These are phyloP conservation scores for Guyanaporus albipodus DNA, from an alignment of 768 basidiomycete species.

Conservation along the genomic window DNA sequence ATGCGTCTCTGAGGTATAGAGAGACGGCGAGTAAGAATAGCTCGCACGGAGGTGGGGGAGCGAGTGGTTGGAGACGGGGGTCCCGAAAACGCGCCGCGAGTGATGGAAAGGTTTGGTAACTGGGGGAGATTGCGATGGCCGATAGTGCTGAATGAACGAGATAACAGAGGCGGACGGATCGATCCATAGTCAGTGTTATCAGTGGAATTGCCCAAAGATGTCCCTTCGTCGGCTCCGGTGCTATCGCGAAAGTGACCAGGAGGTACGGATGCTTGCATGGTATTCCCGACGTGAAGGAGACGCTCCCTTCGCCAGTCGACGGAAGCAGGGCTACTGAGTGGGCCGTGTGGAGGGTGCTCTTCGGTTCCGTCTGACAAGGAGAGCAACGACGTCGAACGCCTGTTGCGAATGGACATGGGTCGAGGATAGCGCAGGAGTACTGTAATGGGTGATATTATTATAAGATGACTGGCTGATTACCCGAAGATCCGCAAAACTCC, in stretches of 20 bases:
- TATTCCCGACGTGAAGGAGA: slow-evolving; percentile 49
- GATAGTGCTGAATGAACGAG: slow-evolving; percentile 27
- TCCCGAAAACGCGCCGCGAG: slow-evolving; percentile 34
- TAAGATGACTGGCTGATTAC: too few relatives aligned
- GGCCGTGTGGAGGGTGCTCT: slow-evolving; percentile 28
- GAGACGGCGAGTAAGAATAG: slow-evolving; percentile 36
- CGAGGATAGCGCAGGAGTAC: too few relatives aligned
- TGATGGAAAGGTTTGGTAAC: slow-evolving; percentile 31
- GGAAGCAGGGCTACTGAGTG: slow-evolving; percentile 47
- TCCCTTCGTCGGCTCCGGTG: slow-evolving; percentile 29
- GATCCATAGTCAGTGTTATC: slow-evolving; percentile 54
- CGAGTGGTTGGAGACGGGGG: slow-evolving; percentile 33
- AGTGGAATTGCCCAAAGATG: slow-evolving; percentile 32
- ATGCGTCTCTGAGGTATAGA: slow-evolving; percentile 54
- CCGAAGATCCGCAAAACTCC: too few relatives aligned
- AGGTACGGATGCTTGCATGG: neutral
- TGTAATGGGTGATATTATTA: too few relatives aligned
- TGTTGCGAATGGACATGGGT: slow-evolving; percentile 19
- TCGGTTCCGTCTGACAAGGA: slow-evolving; percentile 13
- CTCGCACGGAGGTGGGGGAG: slow-evolving; percentile 32
- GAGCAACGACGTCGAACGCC: slow-evolving; percentile 19
- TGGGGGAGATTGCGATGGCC: slow-evolving; percentile 36
- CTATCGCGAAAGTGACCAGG: slow-evolving; percentile 1
- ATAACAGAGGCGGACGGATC: slow-evolving; percentile 29
- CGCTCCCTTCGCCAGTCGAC: slow-evolving; percentile 61